Base-by-base conservation (phyloP, 2,329 filamentous ascomycete species). In the Biscogniauxia sp. region DNA sequence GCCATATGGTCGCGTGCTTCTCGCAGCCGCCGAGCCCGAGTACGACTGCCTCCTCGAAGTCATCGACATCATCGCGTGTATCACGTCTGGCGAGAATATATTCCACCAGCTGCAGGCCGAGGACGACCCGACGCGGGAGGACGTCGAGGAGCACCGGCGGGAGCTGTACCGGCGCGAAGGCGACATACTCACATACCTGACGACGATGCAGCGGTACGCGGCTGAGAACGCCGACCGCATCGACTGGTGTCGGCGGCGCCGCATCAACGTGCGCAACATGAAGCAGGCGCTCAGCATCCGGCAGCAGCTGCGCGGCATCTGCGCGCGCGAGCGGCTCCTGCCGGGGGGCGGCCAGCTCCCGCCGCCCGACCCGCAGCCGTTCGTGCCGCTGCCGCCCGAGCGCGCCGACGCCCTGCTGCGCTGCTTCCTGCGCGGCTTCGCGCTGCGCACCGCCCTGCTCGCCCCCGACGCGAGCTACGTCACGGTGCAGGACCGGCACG, bases 41-140 rank as follows among this genome's bases (percentile, higher is more conserved):
- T 84, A 84, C 54, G 86, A 91, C 67, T 96, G 93, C 67, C 77
- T 97, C 1, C 75, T 88, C 0, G 92, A 97, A 66, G 88, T 87
- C 3, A 94, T 99, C 64, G 95, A 98, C 70, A 89, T 97, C 58
- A 90, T 89, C 41, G 79, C 86, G 0, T 86, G 84, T 62, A 79
- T 89, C 20, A 88, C 85, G 0, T 79, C 84, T 0, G 86, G 87
- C 51, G 84, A 87, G 55, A 85, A 87, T 61, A 83, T 89, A 11
- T 89, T 88, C 67, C 73, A 85, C 11, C 84, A 86, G 53, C 74
- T 87, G 0, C 82, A 84, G 54, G 83, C 82, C 0, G 84, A 87
- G 63, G 83, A 58, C 26, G 51, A 88, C 13, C 2, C 37, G 62
- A 79, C 77, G 2, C 76, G 77, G 20, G 84, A 87, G 56, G 79